Evolutionary conservation across 1,284 basidiomycete species (phyloP).

Genomic region (Singerocomus inundabilis): DNA sequence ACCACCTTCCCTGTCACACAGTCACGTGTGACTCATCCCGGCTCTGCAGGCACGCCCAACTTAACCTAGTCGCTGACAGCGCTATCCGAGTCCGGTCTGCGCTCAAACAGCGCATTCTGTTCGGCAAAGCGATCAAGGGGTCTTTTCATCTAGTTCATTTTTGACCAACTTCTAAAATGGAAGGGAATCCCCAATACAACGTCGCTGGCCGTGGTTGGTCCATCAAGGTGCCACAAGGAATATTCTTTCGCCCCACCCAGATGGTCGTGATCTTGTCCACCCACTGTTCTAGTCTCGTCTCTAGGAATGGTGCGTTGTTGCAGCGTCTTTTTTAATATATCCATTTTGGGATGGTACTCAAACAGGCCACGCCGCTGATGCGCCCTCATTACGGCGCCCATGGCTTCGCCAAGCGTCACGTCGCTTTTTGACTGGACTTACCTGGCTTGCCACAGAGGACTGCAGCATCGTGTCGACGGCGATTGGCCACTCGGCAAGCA

Average conservation of each 20-base stretch:
- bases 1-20: slow-evolving; percentile 12
- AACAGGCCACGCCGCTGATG: slow-evolving; percentile 34
- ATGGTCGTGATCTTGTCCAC: slow-evolving; percentile 12
- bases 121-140: slow-evolving; percentile 34
- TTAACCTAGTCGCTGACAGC: slow-evolving; percentile 9
- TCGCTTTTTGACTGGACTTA: slow-evolving; percentile 22
- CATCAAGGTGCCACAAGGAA: slow-evolving; percentile 16
- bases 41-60: slow-evolving; percentile 2
- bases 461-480: slow-evolving; percentile 7
- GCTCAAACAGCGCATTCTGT: slow-evolving; percentile 28
- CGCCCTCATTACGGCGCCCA: slow-evolving; percentile 32
- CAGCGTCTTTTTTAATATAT: slow-evolving; percentile 17
- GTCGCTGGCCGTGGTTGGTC: slow-evolving; percentile 14
- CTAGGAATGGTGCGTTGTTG: slow-evolving; percentile 1
- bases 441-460: slow-evolving; percentile 1
- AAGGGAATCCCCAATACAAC: slow-evolving; percentile 23
- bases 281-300: slow-evolving; percentile 4
- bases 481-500: slow-evolving; percentile 8
- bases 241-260: slow-evolving; percentile 13
- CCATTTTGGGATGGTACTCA: slow-evolving; percentile 21
- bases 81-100: slow-evolving; percentile 7
- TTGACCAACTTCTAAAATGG: slow-evolving; percentile 33
- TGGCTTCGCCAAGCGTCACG: slow-evolving; percentile 18
- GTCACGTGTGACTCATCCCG: slow-evolving; percentile 19
- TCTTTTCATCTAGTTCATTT: slow-evolving; percentile 32